Percentiles rank a stretch among this genome's conserved stretches.
Evolutionary conservation across 139 green algal species (phyloP).

Genomic region (Chlorella sp.): DNA sequence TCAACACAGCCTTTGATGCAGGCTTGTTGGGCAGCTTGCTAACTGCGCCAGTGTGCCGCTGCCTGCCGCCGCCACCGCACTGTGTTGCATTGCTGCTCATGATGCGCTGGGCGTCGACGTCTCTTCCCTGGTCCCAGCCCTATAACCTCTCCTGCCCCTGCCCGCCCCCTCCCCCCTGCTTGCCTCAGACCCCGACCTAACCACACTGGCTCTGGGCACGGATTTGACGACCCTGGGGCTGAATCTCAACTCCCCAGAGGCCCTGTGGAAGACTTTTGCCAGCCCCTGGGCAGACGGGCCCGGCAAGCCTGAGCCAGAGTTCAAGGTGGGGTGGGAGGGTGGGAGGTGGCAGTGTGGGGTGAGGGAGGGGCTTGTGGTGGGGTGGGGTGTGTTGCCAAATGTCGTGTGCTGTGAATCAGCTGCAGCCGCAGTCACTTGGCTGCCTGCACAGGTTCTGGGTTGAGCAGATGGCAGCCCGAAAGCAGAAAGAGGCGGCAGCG

Average conservation of each 20-base stretch:
- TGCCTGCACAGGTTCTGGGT: too few relatives aligned
- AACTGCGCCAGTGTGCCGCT: neutral
- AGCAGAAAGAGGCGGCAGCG: neutral
- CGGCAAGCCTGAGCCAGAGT: slow-evolving; percentile 83
- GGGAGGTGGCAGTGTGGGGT: neutral
- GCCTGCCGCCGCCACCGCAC: neutral
- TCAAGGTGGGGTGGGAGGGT: slow-evolving; percentile 59
- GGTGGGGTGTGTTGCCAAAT: neutral
- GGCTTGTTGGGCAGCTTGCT: too few relatives aligned
- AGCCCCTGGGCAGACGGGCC: slow-evolving; percentile 87
- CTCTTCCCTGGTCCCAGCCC: slow-evolving; percentile 76
- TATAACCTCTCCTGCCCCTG: neutral
- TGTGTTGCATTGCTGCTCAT: neutral
- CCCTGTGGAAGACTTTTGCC: slow-evolving; percentile 85
- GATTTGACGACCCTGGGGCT: slow-evolving; percentile 97
- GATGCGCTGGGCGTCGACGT: slow-evolving; percentile 71
- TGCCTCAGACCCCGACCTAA: slow-evolving; percentile 87
- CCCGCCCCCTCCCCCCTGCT: neutral
- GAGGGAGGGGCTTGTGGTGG: neutral
- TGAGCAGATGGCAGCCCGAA: too few relatives aligned
- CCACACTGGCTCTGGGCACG: slow-evolving; percentile 94
- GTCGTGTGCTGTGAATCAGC: neutral
- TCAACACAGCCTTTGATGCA: neutral
- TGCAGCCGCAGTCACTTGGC: too few relatives aligned
- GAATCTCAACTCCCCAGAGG: slow-evolving; percentile 65